Evolutionary conservation across 345 rosid species (phyloP), one percentile per base, ranked within the genome.

Genomic region (Camelina neglecta): DNA sequence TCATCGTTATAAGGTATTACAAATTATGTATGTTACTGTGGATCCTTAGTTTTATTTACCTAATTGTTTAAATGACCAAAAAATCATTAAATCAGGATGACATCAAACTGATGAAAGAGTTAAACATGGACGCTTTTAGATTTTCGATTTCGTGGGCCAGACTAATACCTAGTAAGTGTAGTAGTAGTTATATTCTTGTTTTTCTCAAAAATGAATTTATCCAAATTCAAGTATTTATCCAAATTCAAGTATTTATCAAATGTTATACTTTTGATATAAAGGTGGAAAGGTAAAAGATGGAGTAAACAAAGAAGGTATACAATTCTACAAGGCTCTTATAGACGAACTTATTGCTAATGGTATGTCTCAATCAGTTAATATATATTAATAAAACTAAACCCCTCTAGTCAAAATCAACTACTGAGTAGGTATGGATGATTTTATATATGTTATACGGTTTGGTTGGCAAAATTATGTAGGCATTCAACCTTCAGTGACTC

Each of bases 81-180:
- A 26, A 20, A 13, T 11, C 10, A 57, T 23, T 2, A 74, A 75
- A 67, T 59, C 65, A 87, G 87, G 89, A 81, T 57, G 91, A 87
- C 65, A 80, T 87, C 36, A 53, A 80, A 44, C 65, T 83, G 31
- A 71, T 83, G 79, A 85, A 83, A 75, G 81, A 83, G 48, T 73
- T 85, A 81, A 80, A 82, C 13, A 60, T 85, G 67, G 87, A 87
- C 72, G 80, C 85, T 62, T 85, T 77, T 51, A 76, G 86, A 79
- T 79, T 87, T 45, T 87, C 88, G 1, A 82, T 87, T 18, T 83
- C 88, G 4, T 85, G 90, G 88, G 51, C 87, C 8, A 71, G 87
- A 79, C 51, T 85, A 49, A 41, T 83, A 50, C 88, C 89, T 2
- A 64, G 89, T 60, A 39, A 20, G 65, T 60, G 5, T 60, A 38